Conservation (phyloP, 257 asterid species). For the Solanum acaule region DNA sequence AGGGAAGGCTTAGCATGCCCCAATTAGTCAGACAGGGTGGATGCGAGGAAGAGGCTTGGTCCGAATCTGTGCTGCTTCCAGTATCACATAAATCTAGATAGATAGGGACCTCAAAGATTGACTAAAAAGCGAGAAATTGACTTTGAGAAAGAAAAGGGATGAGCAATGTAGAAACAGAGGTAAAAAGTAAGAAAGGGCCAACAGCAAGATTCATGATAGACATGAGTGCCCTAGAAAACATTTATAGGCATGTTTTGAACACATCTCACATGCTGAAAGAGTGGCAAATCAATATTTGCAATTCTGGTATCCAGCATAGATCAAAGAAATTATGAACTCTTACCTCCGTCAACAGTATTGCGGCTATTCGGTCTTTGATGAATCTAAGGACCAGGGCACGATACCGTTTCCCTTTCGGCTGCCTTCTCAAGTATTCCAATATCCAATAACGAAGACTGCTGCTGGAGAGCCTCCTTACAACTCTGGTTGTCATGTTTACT, state of each 20-base stretch:
- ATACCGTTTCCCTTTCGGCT: conserved; percentile 53
- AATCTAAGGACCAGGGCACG: conserved; percentile 80
- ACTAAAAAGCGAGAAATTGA: neutral
- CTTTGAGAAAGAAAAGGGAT: neutral
- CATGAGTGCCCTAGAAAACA: neutral
- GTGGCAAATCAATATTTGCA: neutral
- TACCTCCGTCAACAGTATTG: conserved; percentile 84
- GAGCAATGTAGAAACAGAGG: neutral
- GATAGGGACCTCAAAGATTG: neutral
- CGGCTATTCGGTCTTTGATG: conserved; percentile 84
- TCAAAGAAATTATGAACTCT: conserved; percentile 5
- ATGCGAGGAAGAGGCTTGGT: neutral
- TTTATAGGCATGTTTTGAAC: neutral
- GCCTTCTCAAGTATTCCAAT: conserved; percentile 75
- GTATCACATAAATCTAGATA: neutral
- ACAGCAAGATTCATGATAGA: neutral
- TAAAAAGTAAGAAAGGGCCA: neutral
- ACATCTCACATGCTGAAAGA: neutral
- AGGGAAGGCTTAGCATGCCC: neutral
- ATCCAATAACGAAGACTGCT: conserved; percentile 86
- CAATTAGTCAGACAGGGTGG: neutral
- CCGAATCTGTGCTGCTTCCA: neutral
- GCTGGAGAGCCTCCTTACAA: conserved; percentile 56
- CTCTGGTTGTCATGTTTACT: conserved; percentile 57
- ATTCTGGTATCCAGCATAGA: neutral